Evolutionary conservation across 108 stramenopile genomes (phyloP).

Genomic region (Stephanodiscus triporus): DNA sequence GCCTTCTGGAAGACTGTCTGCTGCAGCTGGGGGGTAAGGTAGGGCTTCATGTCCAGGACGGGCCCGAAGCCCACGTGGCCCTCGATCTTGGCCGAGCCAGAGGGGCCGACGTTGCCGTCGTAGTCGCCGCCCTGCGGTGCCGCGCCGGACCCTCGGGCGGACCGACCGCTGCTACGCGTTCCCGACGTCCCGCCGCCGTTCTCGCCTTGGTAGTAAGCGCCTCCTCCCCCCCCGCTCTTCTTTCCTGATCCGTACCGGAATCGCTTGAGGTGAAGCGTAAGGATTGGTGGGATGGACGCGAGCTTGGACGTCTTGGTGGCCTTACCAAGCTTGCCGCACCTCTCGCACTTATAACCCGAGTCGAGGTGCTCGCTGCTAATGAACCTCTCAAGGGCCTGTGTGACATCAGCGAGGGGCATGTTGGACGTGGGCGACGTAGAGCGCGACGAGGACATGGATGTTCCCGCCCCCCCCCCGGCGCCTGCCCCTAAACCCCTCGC

Average conservation of each 20-base stretch:
- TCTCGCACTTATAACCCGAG: conserved; percentile 89
- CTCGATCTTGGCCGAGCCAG: conserved; percentile 90
- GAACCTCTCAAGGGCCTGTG: conserved; percentile 75
- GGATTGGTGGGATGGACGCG: conserved; percentile 84
- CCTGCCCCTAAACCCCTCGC: conserved; percentile 2
- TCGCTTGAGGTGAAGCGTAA: conserved; percentile 87
- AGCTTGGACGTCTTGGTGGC: conserved; percentile 86
- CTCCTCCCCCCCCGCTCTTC: conserved; percentile 2
- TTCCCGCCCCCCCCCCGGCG: not conserved
- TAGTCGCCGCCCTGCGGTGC: conserved; percentile 5
- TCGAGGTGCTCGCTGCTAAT: conserved; percentile 75
- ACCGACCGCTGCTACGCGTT: conserved; percentile 10
- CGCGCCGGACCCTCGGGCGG: conserved; percentile 1
- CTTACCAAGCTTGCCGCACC: conserved; percentile 79
- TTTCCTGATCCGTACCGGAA: conserved; percentile 74
- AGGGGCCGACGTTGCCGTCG: conserved; percentile 54
- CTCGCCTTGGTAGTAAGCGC: conserved; percentile 6
- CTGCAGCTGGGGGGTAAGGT: conserved; percentile 69
- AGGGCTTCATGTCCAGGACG: conserved; percentile 78
- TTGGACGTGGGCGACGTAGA: conserved; percentile 46
- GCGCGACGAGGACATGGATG: conserved; percentile 30
- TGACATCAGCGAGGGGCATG: conserved; percentile 60
- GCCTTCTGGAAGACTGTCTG: conserved; percentile 62
- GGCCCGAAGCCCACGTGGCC: conserved; percentile 76
- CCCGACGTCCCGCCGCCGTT: conserved; percentile 5